These are phyloP conservation scores for Acrodontium crateriforme DNA, from an alignment of 2,329 filamentous ascomycete genomes.

Conservation along the genomic window DNA sequence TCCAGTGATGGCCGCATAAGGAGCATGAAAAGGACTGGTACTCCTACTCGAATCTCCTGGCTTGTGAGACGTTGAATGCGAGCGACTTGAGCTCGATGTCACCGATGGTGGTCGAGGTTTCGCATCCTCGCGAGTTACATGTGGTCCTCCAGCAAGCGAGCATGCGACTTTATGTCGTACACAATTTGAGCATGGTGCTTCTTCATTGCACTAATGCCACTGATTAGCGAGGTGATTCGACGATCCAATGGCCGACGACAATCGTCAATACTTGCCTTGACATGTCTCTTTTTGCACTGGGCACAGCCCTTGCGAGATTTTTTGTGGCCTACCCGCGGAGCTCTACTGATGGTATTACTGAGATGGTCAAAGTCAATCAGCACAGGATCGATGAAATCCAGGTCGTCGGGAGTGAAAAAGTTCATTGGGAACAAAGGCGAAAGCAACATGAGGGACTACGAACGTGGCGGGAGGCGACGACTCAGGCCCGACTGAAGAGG, in stretches of 20 bases:
- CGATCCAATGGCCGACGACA: too few relatives aligned
- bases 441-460: too few relatives aligned
- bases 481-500: too few relatives aligned
- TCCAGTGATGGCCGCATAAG: conserved; percentile 11
- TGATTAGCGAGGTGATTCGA: background rate
- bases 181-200: conserved; percentile 19
- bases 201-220: conserved; percentile 17
- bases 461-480: too few relatives aligned
- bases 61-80: conserved; percentile 3
- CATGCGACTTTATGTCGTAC: conserved; percentile 17
- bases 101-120: conserved; percentile 11
- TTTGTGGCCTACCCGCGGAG: conserved; percentile 17
- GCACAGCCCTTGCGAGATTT: conserved; percentile 18
- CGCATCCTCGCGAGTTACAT: conserved; percentile 16
- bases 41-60: too few relatives aligned
- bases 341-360: too few relatives aligned
- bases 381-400: too few relatives aligned
- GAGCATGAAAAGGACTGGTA: too few relatives aligned
- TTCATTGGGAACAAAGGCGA: too few relatives aligned
- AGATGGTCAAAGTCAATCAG: too few relatives aligned
- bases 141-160: conserved; percentile 18
- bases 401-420: too few relatives aligned
- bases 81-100: conserved; percentile 8
- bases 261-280: conserved; percentile 12
- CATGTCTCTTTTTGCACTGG: conserved; percentile 20